Conservation (phyloP, 768 basidiomycete genomes). For the Symmetrospora coprosmae region DNA sequence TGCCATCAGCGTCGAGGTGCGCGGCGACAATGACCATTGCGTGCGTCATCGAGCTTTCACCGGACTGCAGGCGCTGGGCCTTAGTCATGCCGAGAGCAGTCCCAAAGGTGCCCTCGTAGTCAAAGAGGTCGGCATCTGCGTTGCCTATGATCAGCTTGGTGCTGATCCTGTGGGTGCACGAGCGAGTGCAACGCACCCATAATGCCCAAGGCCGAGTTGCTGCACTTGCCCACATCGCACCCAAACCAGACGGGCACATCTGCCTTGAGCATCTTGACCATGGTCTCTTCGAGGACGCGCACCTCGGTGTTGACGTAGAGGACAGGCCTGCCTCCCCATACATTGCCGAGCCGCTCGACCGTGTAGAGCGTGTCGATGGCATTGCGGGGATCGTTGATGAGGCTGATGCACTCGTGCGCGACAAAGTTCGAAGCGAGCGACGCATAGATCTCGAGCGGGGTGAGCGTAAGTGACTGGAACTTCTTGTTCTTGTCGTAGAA, state of each 20-base stretch:
- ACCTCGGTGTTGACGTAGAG: conserved; percentile 45
- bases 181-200: conserved; percentile 50
- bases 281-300: conserved; percentile 39
- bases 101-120: conserved; percentile 58
- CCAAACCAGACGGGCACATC: conserved; percentile 47
- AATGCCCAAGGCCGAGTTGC: conserved; percentile 55
- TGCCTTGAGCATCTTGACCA: conserved; percentile 45
- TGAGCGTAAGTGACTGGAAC: conserved; percentile 49
- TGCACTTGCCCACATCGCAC: conserved; percentile 84
- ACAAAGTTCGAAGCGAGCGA: conserved; percentile 42
- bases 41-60: conserved; percentile 85
- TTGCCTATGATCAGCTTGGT: conserved; percentile 66
- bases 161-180: conserved; percentile 57
- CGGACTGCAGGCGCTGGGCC: conserved; percentile 63
- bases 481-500: conserved; percentile 67
- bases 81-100: conserved; percentile 67
- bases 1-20: conserved; percentile 61
- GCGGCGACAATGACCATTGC: conserved; percentile 81
- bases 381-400: conserved; percentile 91
- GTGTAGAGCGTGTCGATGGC: conserved; percentile 64
- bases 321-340: conserved; percentile 73
- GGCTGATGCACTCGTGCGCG: conserved; percentile 54
- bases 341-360: conserved; percentile 80
- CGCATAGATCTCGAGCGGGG: conserved; percentile 65
- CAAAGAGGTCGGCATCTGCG: conserved; percentile 37